Percentiles rank a stretch among this genome's conserved stretches.
phyloP scores from a whole-genome alignment of 495 filamentous ascomycete genomes.

The Neurospora sp. region DNA sequence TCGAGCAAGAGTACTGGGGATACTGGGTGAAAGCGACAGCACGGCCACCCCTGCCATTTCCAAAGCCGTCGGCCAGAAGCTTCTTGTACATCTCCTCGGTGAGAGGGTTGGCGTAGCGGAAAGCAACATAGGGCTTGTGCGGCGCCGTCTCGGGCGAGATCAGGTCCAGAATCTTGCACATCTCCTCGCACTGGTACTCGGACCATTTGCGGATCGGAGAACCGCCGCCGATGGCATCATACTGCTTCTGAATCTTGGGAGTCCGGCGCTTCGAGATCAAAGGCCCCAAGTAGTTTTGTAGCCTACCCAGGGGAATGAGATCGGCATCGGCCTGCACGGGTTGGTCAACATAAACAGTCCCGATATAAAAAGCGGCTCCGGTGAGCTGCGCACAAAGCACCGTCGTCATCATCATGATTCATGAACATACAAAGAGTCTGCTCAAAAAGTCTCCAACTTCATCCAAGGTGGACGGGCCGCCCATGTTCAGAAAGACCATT shows the following conservation, averaged over 20 bases:
- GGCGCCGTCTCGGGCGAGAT: conserved; percentile 88
- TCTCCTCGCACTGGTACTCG: conserved; percentile 80
- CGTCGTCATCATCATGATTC: not conserved
- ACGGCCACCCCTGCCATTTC: conserved; percentile 71
- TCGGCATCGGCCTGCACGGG: conserved; percentile 69
- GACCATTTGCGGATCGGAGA: conserved; percentile 98
- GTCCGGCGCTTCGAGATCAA: conserved; percentile 79
- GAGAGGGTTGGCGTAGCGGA: conserved; percentile 87
- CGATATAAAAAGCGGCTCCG: not conserved
- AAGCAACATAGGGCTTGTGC: conserved; percentile 98
- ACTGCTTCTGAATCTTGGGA: conserved; percentile 92
- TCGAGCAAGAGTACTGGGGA: conserved; percentile 98
- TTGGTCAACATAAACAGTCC: conserved; percentile 7
- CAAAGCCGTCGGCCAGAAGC: conserved; percentile 81
- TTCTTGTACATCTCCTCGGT: conserved; percentile 86
- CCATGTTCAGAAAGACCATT: conserved; percentile 99
- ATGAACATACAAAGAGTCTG: conserved; percentile 67
- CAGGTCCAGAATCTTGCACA: conserved; percentile 91
- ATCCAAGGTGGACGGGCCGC: conserved; percentile 76
- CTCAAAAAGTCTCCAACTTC: conserved; percentile 92
- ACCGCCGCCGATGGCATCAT: conserved; percentile 88
- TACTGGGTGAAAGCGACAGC: conserved; percentile 98
- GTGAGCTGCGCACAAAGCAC: not conserved
- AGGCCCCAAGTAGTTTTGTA: conserved; percentile 85
- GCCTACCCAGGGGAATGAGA: conserved; percentile 86